A percentile compares a stretch with the other conserved stretches of the same genome.
These are phyloP conservation scores for Clonostachys chloroleuca DNA, from an alignment of 2,329 filamentous ascomycete species.

Conservation along the genomic window DNA sequence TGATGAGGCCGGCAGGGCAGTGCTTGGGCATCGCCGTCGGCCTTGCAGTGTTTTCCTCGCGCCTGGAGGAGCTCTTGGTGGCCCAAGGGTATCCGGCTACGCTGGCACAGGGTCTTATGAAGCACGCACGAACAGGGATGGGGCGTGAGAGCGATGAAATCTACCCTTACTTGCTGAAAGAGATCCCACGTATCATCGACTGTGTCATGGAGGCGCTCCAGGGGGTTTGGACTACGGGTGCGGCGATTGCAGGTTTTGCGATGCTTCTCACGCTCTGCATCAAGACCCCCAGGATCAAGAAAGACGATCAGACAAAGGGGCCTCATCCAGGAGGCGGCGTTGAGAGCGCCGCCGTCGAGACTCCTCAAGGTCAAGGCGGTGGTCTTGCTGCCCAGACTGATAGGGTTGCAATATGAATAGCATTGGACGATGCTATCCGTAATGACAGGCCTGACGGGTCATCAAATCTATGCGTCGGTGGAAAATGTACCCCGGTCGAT, in stretches of 20 bases:
- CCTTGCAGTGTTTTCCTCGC: constrained; percentile 13
- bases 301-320: too few species aligned
- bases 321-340: background rate
- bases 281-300: background rate
- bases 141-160: background rate
- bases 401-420: too few species aligned
- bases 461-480: too few species aligned
- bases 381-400: background rate
- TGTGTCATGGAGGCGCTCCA: background rate
- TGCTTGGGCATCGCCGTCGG: constrained; percentile 18
- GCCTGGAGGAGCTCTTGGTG: background rate
- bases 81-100: background rate
- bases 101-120: background rate
- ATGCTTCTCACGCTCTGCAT: background rate
- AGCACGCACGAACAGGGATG: background rate
- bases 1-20: constrained; percentile 16
- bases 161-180: background rate
- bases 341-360: background rate
- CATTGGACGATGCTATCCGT: too few species aligned
- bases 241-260: background rate
- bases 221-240: background rate
- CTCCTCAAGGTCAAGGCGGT: background rate
- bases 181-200: background rate
- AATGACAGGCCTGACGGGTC: too few species aligned
- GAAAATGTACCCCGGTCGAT: too few species aligned